Evolutionary conservation across 179 eudicot species (phyloP), one percentile per base, ranked within the genome.

Genomic region (Silene coronaria): DNA sequence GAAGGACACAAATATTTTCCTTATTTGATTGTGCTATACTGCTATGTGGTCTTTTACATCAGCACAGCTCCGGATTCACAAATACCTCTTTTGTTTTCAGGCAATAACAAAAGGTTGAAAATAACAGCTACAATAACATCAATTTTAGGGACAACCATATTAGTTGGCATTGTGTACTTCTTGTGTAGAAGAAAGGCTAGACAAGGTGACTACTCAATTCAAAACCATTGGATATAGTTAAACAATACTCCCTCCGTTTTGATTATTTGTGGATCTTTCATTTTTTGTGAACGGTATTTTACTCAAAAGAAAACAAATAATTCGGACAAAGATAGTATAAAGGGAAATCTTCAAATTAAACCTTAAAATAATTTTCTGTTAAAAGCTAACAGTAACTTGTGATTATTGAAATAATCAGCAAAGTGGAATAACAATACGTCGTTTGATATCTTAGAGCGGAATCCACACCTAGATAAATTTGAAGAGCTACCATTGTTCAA

Each of bases 401-500:
- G 30, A 22, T 24, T 61, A 32, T 24, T 60, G 10, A 71, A 71
- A 17, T 14, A n/a, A 14, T 19, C 1, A 16, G 17, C n/a, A 45
- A n/a, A 48, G 53, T 48, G 61, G 34, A 28, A 19, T 16, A 28
- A 19, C 23, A 42, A 28, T 1, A 53, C 9, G 12, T 27, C 32
- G 22, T 34, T 12, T 8, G n/a, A 11, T 17, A 3, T 13, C 71
- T 11, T 28, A 28, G 36, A 66, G 42, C 4, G 32, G 0, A 46
- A 10, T 28, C 23, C 4, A 57, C 27, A 1, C 8, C 36, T 59
- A 23, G 13, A 12, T 46, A 34, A 51, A 66, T 13, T 51, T 12
- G 67, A 75, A 71, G 85, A 82, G 59, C 34, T 82, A 23, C 79
- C 79, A 17, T 57, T 76, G 38, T 76, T 76, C 51, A 59, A 61